Evolutionary conservation across 371 early-diverging fungal genomes (phyloP).

Genomic region (Blakeslea trispora): DNA sequence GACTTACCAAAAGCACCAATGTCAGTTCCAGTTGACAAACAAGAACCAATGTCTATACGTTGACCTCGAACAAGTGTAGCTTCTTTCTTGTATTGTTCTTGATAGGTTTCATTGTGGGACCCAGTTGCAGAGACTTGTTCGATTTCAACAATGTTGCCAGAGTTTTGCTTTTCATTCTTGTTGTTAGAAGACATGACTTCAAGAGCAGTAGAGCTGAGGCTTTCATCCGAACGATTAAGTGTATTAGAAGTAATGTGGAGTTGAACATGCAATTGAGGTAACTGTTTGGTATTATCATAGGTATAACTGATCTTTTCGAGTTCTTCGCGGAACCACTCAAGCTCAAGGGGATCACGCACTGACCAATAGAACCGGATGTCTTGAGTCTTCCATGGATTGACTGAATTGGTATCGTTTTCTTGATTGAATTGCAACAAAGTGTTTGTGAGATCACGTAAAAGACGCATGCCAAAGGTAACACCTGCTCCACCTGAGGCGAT

Average conservation of each 20-base stretch:
- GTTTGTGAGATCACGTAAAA: conserved; percentile 47
- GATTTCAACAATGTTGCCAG: not conserved
- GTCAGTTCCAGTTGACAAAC: conserved; percentile 11
- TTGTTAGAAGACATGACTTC: not conserved
- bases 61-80: not conserved
- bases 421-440: conserved; percentile 3
- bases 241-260: conserved; percentile 23
- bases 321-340: conserved; percentile 56
- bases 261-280: conserved; percentile 19
- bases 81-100: not conserved
- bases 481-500: conserved; percentile 59
- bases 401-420: not conserved
- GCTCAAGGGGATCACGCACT: conserved; percentile 39
- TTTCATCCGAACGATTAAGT: not conserved
- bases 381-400: conserved; percentile 18
- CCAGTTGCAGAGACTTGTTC: not conserved
- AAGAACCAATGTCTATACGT: conserved; percentile 14
- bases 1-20: conserved; percentile 41
- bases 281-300: conserved; percentile 4
- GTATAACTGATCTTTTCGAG: conserved; percentile 34
- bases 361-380: conserved; percentile 43
- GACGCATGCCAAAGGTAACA: conserved; percentile 53
- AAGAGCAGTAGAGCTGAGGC: not conserved
- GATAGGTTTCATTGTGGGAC: not conserved
- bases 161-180: not conserved